These are phyloP conservation scores for Annulohypoxylon stygium DNA, from an alignment of 495 filamentous ascomycete species.

Conservation along the genomic window DNA sequence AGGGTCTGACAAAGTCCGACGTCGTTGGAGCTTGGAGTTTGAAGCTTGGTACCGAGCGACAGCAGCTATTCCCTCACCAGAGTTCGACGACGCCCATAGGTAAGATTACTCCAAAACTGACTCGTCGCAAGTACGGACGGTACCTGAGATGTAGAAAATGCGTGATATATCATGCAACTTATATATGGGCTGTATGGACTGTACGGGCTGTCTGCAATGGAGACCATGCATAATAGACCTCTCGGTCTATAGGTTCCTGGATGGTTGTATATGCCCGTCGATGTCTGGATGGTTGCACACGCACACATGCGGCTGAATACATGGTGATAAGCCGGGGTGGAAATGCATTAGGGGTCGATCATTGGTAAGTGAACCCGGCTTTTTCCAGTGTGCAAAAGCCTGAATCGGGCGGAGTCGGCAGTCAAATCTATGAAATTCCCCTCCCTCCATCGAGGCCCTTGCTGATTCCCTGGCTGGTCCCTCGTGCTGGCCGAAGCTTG, in stretches of 20 bases:
- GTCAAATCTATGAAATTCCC: slow-evolving; percentile 25
- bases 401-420: slow-evolving; percentile 46
- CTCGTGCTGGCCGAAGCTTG: slow-evolving; percentile 4
- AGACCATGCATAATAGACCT: slow-evolving; percentile 33
- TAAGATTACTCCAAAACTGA: slow-evolving; percentile 19
- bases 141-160: slow-evolving; percentile 27
- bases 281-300: slow-evolving; percentile 34
- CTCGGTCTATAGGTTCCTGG: slow-evolving; percentile 22
- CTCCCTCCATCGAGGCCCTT: slow-evolving; percentile 30
- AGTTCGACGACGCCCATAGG: slow-evolving; percentile 2
- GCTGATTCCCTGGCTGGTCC: neutral
- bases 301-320: slow-evolving; percentile 45
- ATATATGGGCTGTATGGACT: slow-evolving; percentile 5
- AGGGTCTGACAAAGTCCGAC: slow-evolving; percentile 11
- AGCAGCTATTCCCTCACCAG: slow-evolving; percentile 13
- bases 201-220: slow-evolving; percentile 5
- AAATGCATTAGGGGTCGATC: slow-evolving; percentile 49
- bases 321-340: slow-evolving; percentile 39
- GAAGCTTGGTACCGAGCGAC: slow-evolving; percentile 9
- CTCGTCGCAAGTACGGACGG: slow-evolving; percentile 15
- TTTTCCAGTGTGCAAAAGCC: slow-evolving; percentile 34
- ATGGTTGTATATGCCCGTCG: slow-evolving; percentile 19
- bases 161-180: slow-evolving; percentile 40
- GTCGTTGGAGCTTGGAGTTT: neutral
- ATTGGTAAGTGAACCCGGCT: slow-evolving; percentile 47